Evolutionary conservation across 768 basidiomycete species (phyloP).

Genomic region (Boletus barrowsii): DNA sequence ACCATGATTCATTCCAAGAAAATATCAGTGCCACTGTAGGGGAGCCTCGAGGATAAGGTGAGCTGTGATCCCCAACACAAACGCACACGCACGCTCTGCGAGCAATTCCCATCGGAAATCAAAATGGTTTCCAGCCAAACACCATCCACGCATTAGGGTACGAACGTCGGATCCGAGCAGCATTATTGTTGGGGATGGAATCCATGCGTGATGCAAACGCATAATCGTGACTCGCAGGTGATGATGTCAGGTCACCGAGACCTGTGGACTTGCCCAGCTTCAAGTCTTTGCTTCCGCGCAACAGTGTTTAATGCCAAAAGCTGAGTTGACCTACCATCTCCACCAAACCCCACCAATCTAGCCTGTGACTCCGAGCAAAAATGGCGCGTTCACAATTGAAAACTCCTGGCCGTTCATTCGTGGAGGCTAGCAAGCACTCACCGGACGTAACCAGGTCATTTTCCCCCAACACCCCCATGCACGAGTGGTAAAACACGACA

Average conservation of each 20-base stretch:
- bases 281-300: background rate
- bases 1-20: background rate
- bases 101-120: background rate
- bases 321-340: background rate
- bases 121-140: background rate
- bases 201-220: background rate
- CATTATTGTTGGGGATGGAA: background rate
- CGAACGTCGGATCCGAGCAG: background rate
- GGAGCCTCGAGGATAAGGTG: conserved; percentile 17
- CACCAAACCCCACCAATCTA: background rate
- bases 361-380: background rate
- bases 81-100: background rate
- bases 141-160: background rate
- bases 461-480: background rate
- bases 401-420: background rate
- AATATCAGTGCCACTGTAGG: background rate
- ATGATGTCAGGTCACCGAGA: background rate
- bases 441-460: background rate
- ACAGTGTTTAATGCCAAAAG: background rate
- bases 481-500: background rate
- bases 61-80: conserved; percentile 2
- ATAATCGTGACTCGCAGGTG: background rate
- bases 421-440: background rate
- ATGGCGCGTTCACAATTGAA: background rate
- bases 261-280: background rate